Evolutionary conservation across 306 rosid species (phyloP).

Genomic region (Quercus parvula): DNA sequence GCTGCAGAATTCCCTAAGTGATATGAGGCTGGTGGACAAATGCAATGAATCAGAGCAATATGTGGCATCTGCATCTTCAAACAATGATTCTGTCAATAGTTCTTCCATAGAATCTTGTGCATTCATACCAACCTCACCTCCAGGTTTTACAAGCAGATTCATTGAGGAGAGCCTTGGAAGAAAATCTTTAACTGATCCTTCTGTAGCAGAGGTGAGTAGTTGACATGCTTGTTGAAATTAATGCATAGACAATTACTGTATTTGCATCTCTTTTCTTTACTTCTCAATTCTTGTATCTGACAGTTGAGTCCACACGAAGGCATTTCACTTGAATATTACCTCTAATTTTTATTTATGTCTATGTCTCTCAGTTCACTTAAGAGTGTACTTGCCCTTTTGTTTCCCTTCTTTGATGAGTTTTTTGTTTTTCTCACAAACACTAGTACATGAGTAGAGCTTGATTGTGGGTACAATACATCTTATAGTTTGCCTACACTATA

Average conservation of each 20-base stretch:
- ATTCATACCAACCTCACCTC: background rate
- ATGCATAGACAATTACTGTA: background rate
- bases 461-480: no score
- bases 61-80: conserved; percentile 13
- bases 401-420: no score
- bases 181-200: background rate
- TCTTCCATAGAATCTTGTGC: background rate
- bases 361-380: no score
- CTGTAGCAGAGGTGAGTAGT: background rate
- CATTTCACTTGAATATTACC: no score
- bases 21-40: conserved; percentile 3
- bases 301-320: background rate
- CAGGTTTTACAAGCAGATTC: background rate
- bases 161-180: background rate
- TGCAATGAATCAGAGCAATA: conserved; percentile 3
- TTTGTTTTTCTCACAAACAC: no score
- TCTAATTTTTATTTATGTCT: no score
- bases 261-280: background rate
- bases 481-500: no score
- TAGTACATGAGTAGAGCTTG: no score
- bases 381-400: no score
- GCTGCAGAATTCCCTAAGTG: background rate
- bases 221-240: background rate
- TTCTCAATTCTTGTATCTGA: background rate
- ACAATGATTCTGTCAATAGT: background rate